phyloP scores from a whole-genome alignment of 2,329 filamentous ascomycete genomes.

The Neurospora sp. region DNA sequence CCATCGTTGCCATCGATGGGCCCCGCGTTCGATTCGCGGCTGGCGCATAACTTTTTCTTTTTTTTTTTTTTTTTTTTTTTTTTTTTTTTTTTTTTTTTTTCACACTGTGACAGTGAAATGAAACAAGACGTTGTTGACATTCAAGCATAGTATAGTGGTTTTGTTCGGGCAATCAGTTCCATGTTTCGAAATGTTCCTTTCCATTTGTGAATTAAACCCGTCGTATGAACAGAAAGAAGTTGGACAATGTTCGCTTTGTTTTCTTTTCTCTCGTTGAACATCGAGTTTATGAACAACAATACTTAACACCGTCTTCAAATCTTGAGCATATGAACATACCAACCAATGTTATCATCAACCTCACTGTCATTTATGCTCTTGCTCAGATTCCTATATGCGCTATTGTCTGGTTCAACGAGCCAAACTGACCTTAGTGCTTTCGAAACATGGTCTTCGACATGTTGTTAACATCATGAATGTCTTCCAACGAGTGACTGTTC shows the following conservation, averaged over 20 bases:
- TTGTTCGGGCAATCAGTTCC: neutral
- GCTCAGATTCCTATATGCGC: neutral
- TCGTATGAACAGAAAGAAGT: neutral
- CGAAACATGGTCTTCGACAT: neutral
- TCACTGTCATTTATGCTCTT: neutral
- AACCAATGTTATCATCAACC: neutral
- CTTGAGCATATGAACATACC: neutral
- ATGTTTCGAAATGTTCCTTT: neutral
- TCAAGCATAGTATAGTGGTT: neutral
- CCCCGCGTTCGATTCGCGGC: constrained; percentile 21
- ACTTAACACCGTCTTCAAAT: neutral
- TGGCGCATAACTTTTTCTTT: constrained; percentile 10
- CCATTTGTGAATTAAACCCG: neutral
- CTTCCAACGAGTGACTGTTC: neutral
- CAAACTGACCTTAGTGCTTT: neutral
- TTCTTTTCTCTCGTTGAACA: neutral
- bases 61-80: too few relatives aligned
- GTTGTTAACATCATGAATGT: neutral
- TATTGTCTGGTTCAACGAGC: neutral
- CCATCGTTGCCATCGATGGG: constrained; percentile 44
- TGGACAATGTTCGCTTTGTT: neutral
- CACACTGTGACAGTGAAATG: neutral
- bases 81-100: neutral
- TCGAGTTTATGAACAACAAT: neutral
- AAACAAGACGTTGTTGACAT: neutral